phyloP scores from a whole-genome alignment of 2,329 filamentous ascomycete genomes.

The Teratosphaeria viscida region DNA sequence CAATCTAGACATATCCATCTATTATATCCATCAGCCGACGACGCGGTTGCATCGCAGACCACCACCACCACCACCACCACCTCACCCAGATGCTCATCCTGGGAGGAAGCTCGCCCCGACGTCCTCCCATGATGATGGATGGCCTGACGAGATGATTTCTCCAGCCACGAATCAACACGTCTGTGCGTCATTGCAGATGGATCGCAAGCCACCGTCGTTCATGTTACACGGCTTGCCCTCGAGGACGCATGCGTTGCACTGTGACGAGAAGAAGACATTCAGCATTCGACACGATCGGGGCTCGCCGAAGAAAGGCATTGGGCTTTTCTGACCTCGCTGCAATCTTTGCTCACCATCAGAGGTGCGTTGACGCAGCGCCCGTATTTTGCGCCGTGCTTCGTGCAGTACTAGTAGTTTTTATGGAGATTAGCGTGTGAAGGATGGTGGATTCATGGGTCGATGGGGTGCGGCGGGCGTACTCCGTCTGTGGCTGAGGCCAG shows the following conservation, averaged over 20 bases:
- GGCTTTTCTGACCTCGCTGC: not conserved
- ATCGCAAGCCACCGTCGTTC: not conserved
- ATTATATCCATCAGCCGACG: too few species aligned
- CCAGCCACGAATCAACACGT: not conserved
- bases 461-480: not conserved
- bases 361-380: not conserved
- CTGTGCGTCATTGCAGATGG: not conserved
- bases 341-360: not conserved
- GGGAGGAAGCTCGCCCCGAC: too few species aligned
- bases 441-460: not conserved
- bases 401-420: not conserved
- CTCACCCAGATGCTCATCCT: too few species aligned
- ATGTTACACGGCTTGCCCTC: not conserved
- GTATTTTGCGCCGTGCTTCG: not conserved
- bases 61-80: too few species aligned
- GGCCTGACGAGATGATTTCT: not conserved
- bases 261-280: not conserved
- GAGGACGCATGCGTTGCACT: not conserved
- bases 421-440: not conserved
- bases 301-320: not conserved
- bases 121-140: too few species aligned
- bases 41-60: too few species aligned
- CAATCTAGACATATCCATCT: too few species aligned
- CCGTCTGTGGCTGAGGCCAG: not conserved
- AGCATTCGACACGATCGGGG: not conserved